Evolutionary conservation across 768 basidiomycete genomes (phyloP).

Genomic region (Trametes villosa): DNA sequence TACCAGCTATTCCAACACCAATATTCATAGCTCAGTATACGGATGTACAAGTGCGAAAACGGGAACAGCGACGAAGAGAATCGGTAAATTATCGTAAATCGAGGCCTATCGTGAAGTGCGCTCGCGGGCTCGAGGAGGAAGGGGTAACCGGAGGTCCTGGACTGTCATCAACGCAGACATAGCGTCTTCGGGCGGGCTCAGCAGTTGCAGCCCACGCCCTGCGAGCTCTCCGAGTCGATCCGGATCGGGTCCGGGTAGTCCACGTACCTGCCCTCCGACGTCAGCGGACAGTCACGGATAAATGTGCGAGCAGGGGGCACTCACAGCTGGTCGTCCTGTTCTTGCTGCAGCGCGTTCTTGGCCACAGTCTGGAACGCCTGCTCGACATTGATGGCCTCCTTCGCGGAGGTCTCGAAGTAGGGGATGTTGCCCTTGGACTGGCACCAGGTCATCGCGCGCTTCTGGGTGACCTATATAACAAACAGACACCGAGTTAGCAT

Average conservation of each 20-base stretch:
- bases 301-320: slow-evolving; percentile 35
- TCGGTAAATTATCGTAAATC: slow-evolving; percentile 26
- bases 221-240: slow-evolving; percentile 90
- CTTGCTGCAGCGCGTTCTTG: slow-evolving; percentile 98
- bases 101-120: slow-evolving; percentile 10
- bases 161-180: slow-evolving; percentile 15
- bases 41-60: slow-evolving; percentile 27
- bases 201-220: slow-evolving; percentile 93
- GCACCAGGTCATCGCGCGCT: slow-evolving; percentile 99
- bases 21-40: slow-evolving; percentile 28
- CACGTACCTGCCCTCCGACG: slow-evolving; percentile 68
- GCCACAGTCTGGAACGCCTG: slow-evolving; percentile 99
- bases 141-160: slow-evolving; percentile 29
- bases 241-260: slow-evolving; percentile 99
- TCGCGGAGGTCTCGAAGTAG: slow-evolving; percentile 99
- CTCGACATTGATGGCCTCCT: slow-evolving; percentile 99
- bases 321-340: slow-evolving; percentile 93
- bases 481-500: neutral
- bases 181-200: slow-evolving; percentile 38
- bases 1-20: slow-evolving; percentile 21
- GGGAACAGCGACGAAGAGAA: slow-evolving; percentile 20
- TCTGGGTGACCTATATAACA: slow-evolving; percentile 85
- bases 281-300: slow-evolving; percentile 15
- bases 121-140: slow-evolving; percentile 18
- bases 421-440: slow-evolving; percentile 99